Evolutionary conservation across 139 green algal species (phyloP), one percentile per base, ranked within the genome.

Genomic region (Micromonas pusilla): DNA sequence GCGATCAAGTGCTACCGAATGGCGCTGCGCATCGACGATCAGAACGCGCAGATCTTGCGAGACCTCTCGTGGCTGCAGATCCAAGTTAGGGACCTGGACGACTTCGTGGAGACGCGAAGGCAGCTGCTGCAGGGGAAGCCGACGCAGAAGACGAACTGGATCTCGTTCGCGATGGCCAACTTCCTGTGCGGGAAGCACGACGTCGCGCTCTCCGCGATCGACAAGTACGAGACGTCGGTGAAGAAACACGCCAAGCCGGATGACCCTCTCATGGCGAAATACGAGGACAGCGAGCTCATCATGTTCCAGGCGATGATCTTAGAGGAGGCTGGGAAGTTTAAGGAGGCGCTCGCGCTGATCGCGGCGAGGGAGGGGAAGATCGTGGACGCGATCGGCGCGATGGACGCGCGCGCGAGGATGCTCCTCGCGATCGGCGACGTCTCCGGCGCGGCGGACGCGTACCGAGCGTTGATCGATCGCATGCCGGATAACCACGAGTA

Each of bases 1-100:
- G 96, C 96, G n/a, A 95, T 97, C 83, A 99, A 98, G 84, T 99
- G 96, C 88, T 99, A 99, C 88, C 89, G 92, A 70, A 97, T 97
- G 72, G 93, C 96, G 1, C 83, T 99, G 76, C 87, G 91, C 5
- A 80, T 96, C 28, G 95, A 99, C 74, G 91, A 90, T 60, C 89
- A 97, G 30, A 99, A 98, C 83, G 66, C 89, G 36, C 91, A 97
- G 66, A 96, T 99, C 70, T 73, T 97, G 79, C 79, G 91, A 20
- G 94, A 98, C 82, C 83, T 98, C 52, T 88, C 92, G 23, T 73
- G 91, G 52, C 85, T 97, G 53, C 93, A 87, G 81, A 72, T 85
- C 82, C 95, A 98, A 74, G 93, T 96, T 85, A 86, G 95, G 0
- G 95, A 99, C 83, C 75, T 95, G 30, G 57, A 75, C 21, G 95